Evolutionary conservation across 768 basidiomycete genomes (phyloP), one percentile per base, ranked within the genome.

Genomic region (Tylopilus cervinicoccineus): DNA sequence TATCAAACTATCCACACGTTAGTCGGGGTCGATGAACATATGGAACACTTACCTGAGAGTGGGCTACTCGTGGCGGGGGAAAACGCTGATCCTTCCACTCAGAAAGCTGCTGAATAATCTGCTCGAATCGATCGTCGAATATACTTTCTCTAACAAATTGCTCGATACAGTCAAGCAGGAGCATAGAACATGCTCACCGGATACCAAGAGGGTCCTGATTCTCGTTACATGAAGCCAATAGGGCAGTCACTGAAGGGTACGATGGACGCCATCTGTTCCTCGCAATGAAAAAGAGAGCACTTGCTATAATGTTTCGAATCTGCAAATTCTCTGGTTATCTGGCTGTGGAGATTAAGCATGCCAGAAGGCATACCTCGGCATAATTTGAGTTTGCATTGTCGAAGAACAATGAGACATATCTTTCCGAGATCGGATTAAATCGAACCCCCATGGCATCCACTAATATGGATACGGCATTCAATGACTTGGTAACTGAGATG

Each of bases 11-110:
- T 19, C 51, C 41, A 39, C 20, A n/a, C 17, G 41, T 65, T 31
- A 65, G 53, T 50, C 37, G 26, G n/a, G 26, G 12, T 52, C 23
- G 5, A 29, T 26, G 13, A 23, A 23, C 29, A 13, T 27, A 42
- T 17, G 38, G 38, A 28, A 22, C 32, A 63, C 70, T 34, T 59
- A 78, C 84, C 69, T 81, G 79, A 9, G 93, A 95, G 60, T 92
- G 86, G 52, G 79, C 84, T 49, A 89, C 89, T 48, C 89, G 78
- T 1, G 93, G 93, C 45, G 93, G 91, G 23, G 91, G 81, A 22
- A 93, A 77, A 31, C 93, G 80, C 54, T 88, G 77, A 49, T 77
- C 75, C 62, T 83, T 84, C 86, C 83, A 89, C 49, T 72, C 65
- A 1, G 83, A 80, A 38, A 96, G 68, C 31, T 80, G 72, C 20